These are phyloP conservation scores for Mrakia gelida DNA, from an alignment of 768 basidiomycete genomes.

Conservation along the genomic window DNA sequence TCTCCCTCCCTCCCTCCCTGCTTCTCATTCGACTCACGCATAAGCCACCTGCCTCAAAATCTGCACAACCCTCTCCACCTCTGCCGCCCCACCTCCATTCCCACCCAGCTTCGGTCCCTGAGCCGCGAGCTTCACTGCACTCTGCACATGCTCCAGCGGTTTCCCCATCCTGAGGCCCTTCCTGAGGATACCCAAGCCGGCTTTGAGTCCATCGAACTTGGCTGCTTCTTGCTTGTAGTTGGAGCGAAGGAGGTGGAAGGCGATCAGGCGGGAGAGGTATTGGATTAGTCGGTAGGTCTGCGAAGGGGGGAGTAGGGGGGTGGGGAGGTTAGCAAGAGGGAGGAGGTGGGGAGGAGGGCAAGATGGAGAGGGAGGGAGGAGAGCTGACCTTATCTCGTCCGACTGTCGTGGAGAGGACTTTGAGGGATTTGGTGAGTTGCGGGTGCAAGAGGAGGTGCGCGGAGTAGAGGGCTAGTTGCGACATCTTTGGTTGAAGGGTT, in stretches of 20 bases:
- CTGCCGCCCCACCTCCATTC: conserved; percentile 2
- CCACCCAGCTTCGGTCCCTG: neutral
- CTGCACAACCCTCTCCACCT: conserved; percentile 56
- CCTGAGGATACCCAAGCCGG: conserved; percentile 73
- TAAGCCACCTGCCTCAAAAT: conserved; percentile 81
- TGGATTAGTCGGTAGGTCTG: conserved; percentile 86
- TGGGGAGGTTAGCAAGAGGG: neutral
- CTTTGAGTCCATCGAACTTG: conserved; percentile 78
- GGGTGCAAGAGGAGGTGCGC: conserved; percentile 77
- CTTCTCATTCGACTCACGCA: conserved; percentile 47
- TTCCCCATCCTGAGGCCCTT: conserved; percentile 95
- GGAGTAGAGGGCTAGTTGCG: conserved; percentile 17
- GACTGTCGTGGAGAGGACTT: conserved; percentile 70
- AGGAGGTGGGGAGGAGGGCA: neutral
- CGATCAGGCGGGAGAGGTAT: conserved; percentile 82
- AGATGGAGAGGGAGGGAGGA: neutral
- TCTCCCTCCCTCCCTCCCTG: neutral
- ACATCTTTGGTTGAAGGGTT: neutral
- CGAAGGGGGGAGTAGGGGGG: neutral
- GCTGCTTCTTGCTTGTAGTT: conserved; percentile 52
- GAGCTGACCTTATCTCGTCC: conserved; percentile 80
- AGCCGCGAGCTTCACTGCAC: conserved; percentile 62
- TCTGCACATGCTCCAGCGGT: conserved; percentile 87
- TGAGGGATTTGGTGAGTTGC: conserved; percentile 65
- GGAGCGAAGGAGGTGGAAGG: conserved; percentile 71